Percentiles rank a stretch among this genome's conserved stretches.
Conservation (phyloP, 768 basidiomycete species). For the Suillus discolor region DNA sequence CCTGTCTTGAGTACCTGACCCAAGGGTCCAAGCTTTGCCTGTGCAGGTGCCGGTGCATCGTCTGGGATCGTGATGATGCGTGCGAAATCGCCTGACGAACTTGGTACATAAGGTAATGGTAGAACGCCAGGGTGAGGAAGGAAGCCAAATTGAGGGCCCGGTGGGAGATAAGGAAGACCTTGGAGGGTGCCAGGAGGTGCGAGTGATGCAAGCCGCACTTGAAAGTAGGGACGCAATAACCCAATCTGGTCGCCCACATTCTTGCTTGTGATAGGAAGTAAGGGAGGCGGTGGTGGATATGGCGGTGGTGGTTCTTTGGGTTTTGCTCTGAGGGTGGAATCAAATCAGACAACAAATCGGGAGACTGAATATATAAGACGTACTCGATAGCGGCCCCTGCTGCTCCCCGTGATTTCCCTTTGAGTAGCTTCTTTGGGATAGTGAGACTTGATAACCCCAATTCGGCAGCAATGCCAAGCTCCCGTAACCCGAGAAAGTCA, state of each 20-base stretch:
- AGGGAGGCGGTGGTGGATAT: constrained; percentile 83
- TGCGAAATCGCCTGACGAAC: constrained; percentile 20
- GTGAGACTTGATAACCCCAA: constrained; percentile 76
- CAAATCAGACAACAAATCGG: constrained; percentile 2
- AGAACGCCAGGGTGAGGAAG: constrained; percentile 19
- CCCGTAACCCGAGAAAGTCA: constrained; percentile 89
- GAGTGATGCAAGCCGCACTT: constrained; percentile 52
- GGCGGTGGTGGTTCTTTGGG: constrained; percentile 78
- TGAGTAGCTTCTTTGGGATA: constrained; percentile 78
- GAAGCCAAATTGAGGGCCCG: constrained; percentile 9
- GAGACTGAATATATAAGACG: constrained; percentile 30
- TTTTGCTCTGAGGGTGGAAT: constrained; percentile 45
- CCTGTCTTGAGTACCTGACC: constrained; percentile 70
- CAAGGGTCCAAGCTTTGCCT: constrained; percentile 76
- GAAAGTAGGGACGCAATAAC: constrained; percentile 77
- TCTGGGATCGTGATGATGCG: constrained; percentile 53
- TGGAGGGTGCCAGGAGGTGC: constrained; percentile 28
- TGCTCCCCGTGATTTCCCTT: constrained; percentile 53
- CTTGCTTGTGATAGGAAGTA: constrained; percentile 67
- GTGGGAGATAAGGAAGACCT: constrained; percentile 5
- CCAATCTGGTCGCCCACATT: constrained; percentile 83
- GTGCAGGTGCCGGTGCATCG: constrained; percentile 58
- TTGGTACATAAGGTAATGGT: constrained; percentile 17
- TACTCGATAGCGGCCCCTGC: constrained; percentile 48
- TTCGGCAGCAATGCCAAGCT: constrained; percentile 86